Evolutionary conservation across 306 rosid species (phyloP), one percentile per base, ranked within the genome.

Genomic region (Elaeagnus macrophylla): DNA sequence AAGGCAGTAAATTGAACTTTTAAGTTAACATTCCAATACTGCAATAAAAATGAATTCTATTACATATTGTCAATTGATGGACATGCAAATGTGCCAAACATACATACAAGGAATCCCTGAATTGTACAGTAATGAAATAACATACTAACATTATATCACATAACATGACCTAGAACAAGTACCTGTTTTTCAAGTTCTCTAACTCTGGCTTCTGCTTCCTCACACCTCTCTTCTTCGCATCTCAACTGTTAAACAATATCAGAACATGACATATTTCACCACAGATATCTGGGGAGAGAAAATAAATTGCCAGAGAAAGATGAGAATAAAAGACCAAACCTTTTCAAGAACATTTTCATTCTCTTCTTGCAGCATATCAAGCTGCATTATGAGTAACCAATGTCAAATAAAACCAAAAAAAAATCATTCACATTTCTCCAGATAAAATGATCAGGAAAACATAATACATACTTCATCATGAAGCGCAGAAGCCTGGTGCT

Each of bases 111-210:
- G 43, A 59, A 32, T 8, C 15, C 37, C 17, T 16, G 7, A 36
- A 46, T 36, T 53, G 16, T 37, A 39, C 47, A 35, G 7, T 64
- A 15, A 42, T 11, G 45, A 36, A 42, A 44, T n/a, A 9, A 3
- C 19, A 25, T 25, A 25, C 4, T 25, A 25, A 25, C 37, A 10
- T 41, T 36, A 48, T 42, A 43, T 35, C 7, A 39, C 32, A 47
- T 37, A 54, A 58, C 35, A 60, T 48, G 49, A 74, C 54, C 66
- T 5, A 57, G 53, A 50, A 61, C 14, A 37, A 42, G 68, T 67
- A 89, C 97, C 97, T 90, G 97, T 67, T 90, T 90, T 79, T 83
- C 83, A 67, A 90, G 94, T 82, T 81, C 97, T 86, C 67, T 81
- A 41, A 86, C 82, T 69, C 97, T 86, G 59, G 83, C 81, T 59